Conservation (phyloP, 2,329 filamentous ascomycete genomes). For the Neonectria neomacrospora region DNA sequence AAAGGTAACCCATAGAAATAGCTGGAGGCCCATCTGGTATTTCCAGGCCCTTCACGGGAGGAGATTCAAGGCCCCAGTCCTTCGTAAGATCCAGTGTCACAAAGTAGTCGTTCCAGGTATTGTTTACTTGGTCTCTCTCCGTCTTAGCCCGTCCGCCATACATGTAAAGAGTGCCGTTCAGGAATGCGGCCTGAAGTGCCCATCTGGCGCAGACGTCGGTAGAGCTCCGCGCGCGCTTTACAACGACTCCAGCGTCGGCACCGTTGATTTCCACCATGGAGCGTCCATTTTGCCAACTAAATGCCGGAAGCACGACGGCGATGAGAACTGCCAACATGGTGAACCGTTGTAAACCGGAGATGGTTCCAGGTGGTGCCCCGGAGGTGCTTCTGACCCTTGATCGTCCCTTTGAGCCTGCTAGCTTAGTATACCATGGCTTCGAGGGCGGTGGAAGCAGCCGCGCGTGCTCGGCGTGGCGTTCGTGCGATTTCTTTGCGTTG, state of each 20-base stretch:
- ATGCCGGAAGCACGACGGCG: slow-evolving; percentile 60
- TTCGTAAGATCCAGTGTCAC: slow-evolving; percentile 76
- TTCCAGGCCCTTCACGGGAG: slow-evolving; percentile 70
- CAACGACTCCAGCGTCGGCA: slow-evolving; percentile 60
- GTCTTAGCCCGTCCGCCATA: slow-evolving; percentile 77
- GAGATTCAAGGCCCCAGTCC: slow-evolving; percentile 75
- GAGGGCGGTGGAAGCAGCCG: slow-evolving; percentile 37
- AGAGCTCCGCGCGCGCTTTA: slow-evolving; percentile 41
- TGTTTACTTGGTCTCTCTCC: slow-evolving; percentile 63
- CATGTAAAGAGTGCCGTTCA: slow-evolving; percentile 81
- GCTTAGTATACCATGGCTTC: slow-evolving; percentile 57
- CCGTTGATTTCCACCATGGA: slow-evolving; percentile 54
- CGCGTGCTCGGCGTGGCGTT: slow-evolving; percentile 20
- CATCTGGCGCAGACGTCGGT: slow-evolving; percentile 70
- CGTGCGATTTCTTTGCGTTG: slow-evolving; percentile 7
- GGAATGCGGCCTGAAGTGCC: slow-evolving; percentile 74
- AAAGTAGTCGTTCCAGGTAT: slow-evolving; percentile 83
- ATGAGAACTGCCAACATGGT: slow-evolving; percentile 62
- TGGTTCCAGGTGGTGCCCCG: slow-evolving; percentile 55
- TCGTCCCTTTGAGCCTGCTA: slow-evolving; percentile 52
- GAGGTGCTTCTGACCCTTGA: slow-evolving; percentile 57
- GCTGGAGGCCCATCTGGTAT: slow-evolving; percentile 76
- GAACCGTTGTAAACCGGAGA: slow-evolving; percentile 56
- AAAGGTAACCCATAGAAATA: slow-evolving; percentile 78
- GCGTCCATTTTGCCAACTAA: slow-evolving; percentile 54